A percentile compares a stretch with the other conserved stretches of the same genome.
Evolutionary conservation across 1,284 basidiomycete species (phyloP).

Genomic region (Mycosarcoma maydis): DNA sequence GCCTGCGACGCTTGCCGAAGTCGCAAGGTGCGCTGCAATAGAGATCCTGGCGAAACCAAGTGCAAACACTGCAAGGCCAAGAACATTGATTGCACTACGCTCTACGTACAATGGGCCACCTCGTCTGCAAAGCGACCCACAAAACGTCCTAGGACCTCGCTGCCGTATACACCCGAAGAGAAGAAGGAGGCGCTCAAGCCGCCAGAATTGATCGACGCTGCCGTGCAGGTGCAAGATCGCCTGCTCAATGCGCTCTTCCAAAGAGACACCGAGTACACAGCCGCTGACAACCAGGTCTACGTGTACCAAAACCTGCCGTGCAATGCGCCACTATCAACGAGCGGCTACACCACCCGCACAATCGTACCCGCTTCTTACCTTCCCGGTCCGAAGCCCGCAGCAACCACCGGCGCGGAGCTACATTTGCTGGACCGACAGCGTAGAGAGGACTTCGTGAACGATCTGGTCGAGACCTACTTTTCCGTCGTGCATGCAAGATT

Average conservation of each 20-base stretch:
- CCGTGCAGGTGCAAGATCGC: constrained; percentile 26
- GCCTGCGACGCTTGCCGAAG: constrained; percentile 59
- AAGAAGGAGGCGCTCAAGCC: constrained; percentile 35
- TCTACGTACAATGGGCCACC: constrained; percentile 57
- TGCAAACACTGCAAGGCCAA: constrained; percentile 59
- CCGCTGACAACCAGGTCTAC: constrained; percentile 24
- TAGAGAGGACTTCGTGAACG: constrained; percentile 48
- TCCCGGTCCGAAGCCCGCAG: constrained; percentile 37
- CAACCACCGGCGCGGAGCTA: constrained; percentile 42
- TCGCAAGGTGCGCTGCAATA: constrained; percentile 57
- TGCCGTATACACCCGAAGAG: constrained; percentile 16
- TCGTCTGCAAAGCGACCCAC: constrained; percentile 49
- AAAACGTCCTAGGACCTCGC: constrained; percentile 42
- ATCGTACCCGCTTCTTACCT: constrained; percentile 29
- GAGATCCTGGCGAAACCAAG: constrained; percentile 47
- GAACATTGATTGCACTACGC: constrained; percentile 56
- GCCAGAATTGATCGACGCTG: constrained; percentile 34
- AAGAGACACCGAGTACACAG: constrained; percentile 31
- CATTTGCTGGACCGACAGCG: constrained; percentile 41
- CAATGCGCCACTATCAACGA: constrained; percentile 17
- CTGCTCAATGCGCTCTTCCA: constrained; percentile 43
- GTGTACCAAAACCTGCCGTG: constrained; percentile 21
- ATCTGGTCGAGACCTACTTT: constrained; percentile 56
- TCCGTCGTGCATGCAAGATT: constrained; percentile 52
- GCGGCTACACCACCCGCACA: constrained; percentile 27